phyloP scores from a whole-genome alignment of 495 filamentous ascomycete genomes.

The Penicillium flavigenum region DNA sequence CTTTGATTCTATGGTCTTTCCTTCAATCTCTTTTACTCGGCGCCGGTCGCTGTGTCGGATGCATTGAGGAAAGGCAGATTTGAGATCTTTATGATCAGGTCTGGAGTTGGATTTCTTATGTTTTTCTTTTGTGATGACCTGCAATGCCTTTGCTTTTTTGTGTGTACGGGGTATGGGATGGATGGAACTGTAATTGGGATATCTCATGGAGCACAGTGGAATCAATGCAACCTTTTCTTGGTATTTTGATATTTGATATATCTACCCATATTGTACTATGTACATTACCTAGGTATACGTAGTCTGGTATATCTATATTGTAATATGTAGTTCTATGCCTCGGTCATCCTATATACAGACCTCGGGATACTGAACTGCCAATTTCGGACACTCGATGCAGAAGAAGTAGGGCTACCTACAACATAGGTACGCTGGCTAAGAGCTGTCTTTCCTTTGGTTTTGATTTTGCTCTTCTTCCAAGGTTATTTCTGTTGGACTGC shows the following conservation, averaged over 20 bases:
- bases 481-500: too few species aligned
- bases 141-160: conserved; percentile 26
- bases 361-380: too few species aligned
- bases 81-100: conserved; percentile 13
- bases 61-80: conserved; percentile 10
- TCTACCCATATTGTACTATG: too few species aligned
- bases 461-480: too few species aligned
- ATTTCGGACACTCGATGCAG: too few species aligned
- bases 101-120: conserved; percentile 5
- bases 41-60: conserved; percentile 16
- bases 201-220: conserved; percentile 11
- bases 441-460: too few species aligned
- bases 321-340: too few species aligned
- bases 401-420: too few species aligned
- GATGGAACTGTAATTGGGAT: conserved; percentile 11
- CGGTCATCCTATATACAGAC: too few species aligned
- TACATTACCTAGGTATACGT: too few species aligned
- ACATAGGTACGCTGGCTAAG: too few species aligned
- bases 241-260: not conserved
- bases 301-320: too few species aligned
- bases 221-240: conserved; percentile 8
- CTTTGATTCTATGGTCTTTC: conserved; percentile 3
- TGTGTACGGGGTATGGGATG: conserved; percentile 16
- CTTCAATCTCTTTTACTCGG: conserved; percentile 7
- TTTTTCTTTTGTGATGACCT: conserved; percentile 28